These are phyloP conservation scores for Hygrocybe coccinea DNA, from an alignment of 768 basidiomycete species.

Conservation along the genomic window DNA sequence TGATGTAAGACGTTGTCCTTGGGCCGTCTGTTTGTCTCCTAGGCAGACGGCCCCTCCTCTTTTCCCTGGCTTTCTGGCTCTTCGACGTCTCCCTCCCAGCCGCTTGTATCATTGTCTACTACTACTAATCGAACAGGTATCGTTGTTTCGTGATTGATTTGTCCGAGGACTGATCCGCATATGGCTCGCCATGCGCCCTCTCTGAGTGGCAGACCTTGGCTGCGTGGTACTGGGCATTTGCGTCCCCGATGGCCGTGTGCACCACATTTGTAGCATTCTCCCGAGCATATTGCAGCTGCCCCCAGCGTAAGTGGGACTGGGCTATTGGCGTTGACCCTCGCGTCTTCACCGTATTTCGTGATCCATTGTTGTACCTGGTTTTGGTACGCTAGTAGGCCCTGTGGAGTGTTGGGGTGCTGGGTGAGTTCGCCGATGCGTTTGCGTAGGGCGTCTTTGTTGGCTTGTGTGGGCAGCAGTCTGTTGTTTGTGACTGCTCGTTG, in stretches of 20 bases:
- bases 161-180: not conserved
- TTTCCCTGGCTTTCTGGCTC: constrained; percentile 14
- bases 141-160: not conserved
- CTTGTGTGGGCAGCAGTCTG: too few species aligned
- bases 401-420: too few species aligned
- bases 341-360: too few species aligned
- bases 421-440: too few species aligned
- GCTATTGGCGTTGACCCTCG: too few species aligned
- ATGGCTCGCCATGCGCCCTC: not conserved
- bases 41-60: constrained; percentile 21
- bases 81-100: not conserved
- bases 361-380: too few species aligned
- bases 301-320: too few species aligned
- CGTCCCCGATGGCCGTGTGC: not conserved
- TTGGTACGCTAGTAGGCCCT: too few species aligned
- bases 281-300: not conserved
- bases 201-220: not conserved
- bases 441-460: too few species aligned
- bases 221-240: not conserved
- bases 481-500: too few species aligned
- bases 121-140: not conserved
- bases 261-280: not conserved
- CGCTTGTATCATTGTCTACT: not conserved
- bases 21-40: constrained; percentile 5
- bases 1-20: not conserved